Evolutionary conservation across 2,329 filamentous ascomycete species (phyloP).

Genomic region (Epichloe hybrida): DNA sequence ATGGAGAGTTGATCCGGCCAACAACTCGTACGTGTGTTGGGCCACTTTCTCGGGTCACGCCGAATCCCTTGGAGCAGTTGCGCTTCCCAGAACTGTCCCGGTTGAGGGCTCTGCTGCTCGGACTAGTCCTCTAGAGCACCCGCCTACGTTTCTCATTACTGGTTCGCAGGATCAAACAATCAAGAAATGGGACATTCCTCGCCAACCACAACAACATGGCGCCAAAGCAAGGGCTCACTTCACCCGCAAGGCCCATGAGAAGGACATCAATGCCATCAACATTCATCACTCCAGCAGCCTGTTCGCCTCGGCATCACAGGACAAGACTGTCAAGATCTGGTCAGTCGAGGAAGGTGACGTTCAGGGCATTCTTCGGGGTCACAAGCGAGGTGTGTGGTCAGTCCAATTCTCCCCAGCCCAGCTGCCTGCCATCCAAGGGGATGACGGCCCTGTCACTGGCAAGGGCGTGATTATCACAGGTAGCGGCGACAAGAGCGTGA

Average conservation of each 20-base stretch:
- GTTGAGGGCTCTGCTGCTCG: constrained; percentile 55
- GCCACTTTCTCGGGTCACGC: constrained; percentile 81
- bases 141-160: constrained; percentile 74
- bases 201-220: constrained; percentile 28
- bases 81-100: constrained; percentile 60
- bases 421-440: constrained; percentile 58
- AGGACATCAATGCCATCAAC: constrained; percentile 94
- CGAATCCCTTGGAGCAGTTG: constrained; percentile 83
- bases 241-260: constrained; percentile 93
- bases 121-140: constrained; percentile 60
- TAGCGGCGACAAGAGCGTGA: constrained; percentile 90
- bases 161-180: constrained; percentile 92
- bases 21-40: constrained; percentile 64
- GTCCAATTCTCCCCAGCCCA: constrained; percentile 76
- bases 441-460: constrained; percentile 57
- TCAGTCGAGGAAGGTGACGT: constrained; percentile 80
- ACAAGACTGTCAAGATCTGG: constrained; percentile 95
- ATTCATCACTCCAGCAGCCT: constrained; percentile 60
- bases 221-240: constrained; percentile 54
- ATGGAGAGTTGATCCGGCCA: constrained; percentile 72
- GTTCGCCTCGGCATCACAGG: constrained; percentile 93
- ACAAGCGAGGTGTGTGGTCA: constrained; percentile 91
- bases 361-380: constrained; percentile 79
- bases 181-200: constrained; percentile 80
- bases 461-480: constrained; percentile 80